Conservation (phyloP, 371 early-diverging fungal species). For the Mortierella sp. region DNA sequence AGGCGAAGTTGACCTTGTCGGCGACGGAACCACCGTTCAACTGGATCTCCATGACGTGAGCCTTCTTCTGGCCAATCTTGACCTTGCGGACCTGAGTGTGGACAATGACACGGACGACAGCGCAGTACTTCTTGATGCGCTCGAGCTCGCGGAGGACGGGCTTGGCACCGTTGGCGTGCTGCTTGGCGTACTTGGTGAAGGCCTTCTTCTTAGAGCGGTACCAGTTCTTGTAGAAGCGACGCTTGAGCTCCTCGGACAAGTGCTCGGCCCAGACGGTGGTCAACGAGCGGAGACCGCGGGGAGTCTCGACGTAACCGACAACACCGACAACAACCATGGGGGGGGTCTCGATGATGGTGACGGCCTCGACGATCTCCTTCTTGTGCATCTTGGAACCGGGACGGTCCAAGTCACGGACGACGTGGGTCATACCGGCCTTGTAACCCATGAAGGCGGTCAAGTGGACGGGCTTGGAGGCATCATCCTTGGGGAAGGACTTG, state of each 20-base stretch:
- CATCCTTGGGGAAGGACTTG: constrained; percentile 99
- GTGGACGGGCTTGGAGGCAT: constrained; percentile 96
- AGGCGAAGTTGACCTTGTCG: constrained; percentile 99
- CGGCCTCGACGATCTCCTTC: constrained; percentile 99
- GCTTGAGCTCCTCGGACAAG: constrained; percentile 97
- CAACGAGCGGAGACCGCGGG: constrained; percentile 97
- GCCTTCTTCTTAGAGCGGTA: constrained; percentile 99
- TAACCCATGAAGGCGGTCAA: constrained; percentile 99
- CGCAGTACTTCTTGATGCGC: constrained; percentile 99
- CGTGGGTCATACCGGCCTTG: constrained; percentile 99
- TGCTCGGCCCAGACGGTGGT: constrained; percentile 99
- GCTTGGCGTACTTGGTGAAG: constrained; percentile 98
- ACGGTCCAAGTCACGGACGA: constrained; percentile 98
- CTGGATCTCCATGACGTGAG: constrained; percentile 99
- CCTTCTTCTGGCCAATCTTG: constrained; percentile 98
- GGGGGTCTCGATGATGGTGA: constrained; percentile 99
- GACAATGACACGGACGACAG: constrained; percentile 98
- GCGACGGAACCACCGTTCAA: constrained; percentile 99
- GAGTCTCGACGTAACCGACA: constrained; percentile 99
- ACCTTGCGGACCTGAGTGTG: constrained; percentile 99
- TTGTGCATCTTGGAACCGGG: constrained; percentile 99
- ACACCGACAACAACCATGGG: constrained; percentile 99
- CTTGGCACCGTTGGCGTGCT: constrained; percentile 94
- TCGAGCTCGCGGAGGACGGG: constrained; percentile 94
- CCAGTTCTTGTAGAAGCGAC: constrained; percentile 99